Evolutionary conservation across 2,329 filamentous ascomycete species (phyloP), one percentile per base, ranked within the genome.

Genomic region (Didymella segeticola): DNA sequence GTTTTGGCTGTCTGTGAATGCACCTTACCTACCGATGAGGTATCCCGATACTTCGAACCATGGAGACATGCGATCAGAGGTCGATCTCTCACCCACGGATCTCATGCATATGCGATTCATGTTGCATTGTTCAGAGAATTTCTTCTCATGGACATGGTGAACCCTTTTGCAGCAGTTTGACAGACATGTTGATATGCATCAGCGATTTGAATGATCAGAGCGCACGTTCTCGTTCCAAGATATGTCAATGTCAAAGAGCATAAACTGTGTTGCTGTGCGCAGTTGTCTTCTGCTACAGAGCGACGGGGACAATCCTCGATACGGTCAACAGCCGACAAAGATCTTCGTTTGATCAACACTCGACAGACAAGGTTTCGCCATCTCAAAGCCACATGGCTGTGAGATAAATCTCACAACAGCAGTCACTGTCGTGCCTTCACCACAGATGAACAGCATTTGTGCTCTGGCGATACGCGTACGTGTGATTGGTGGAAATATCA

Each of bases 401-500:
- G 33, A 36, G 10, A 5, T 22, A 19, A 19, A 4, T 12, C 10
- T 22, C 33, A 14, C 17, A 19, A 36, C 14, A 36, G 19, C 33
- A 15, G 15, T 20, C 14, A n/a, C 15, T 10, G 9, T 20, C 10
- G 33, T 36, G 33, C 17, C 17, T 19, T 20, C 36, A 25, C 12
- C 19, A 31, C n/a, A 26, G 8, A 30, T n/a, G 31, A 26, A 17
- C 36, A 37, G 15, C 27, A 34, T 6, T 43, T 42, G 42, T 11
- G 20, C 9, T 19, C 8, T 15, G 25, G 11, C 14, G 5, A 33
- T 17, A 12, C 11, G 26, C 27, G 27, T 23, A 30, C 22, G 17
- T 17, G 6, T 51, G 20, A 47, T 47, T 52, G 42, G 42, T 46
- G 42, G 49, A 47, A 36, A 22, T 42, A 14, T 30, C 17, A 10